Base-by-base conservation (phyloP, 345 rosid species). In the Gynandropsis gynandra region DNA sequence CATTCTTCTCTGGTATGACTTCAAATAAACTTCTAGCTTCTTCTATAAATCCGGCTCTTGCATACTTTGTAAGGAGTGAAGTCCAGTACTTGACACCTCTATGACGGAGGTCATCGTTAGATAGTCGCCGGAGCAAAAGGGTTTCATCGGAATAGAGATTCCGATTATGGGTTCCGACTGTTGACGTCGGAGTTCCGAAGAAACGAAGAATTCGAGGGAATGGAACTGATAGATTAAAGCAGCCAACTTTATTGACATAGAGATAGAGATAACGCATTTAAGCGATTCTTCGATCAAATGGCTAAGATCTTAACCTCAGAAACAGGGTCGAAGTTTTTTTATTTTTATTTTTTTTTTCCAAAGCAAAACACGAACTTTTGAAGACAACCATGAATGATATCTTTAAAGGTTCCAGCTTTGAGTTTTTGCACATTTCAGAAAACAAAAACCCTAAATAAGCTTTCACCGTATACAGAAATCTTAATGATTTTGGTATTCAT, bases 21-120 rank as follows among this genome's bases (percentile, higher is more conserved):
- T 69, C 68, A 58, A 83, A 80, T n/a, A 78, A 72, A 12, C 14
- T 45, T 48, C 70, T 44, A 40, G 93, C 78, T 72, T 78, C 79
- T 15, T 73, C 74, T 50, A 81, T 33, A 39, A 74, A 75, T 2
- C 88, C 85, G 38, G 15, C 31, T 54, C 61, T 74, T 1, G 69
- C 64, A 34, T 38, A 64, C 11, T 62, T 81, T 0, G 83, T 73
- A 36, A 84, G 76, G 47, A 81, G 64, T 8, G 82, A 79, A 32
- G 86, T 79, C 76, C 81, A 78, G 47, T 58, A 67, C 8, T 68
- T 68, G 4, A 79, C 57, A 8, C 74, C 72, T 33, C 63, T 58
- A 7, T n/a, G 63, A 9, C 52, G 60, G 39, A 72, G 41, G 32
- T 52, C 58, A 31, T 63, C 68, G 12, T 51, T 50, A 3, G 77